Evolutionary conservation across 1,284 basidiomycete genomes (phyloP), one percentile per base, ranked within the genome.

Genomic region (Ustilago cynodontis): DNA sequence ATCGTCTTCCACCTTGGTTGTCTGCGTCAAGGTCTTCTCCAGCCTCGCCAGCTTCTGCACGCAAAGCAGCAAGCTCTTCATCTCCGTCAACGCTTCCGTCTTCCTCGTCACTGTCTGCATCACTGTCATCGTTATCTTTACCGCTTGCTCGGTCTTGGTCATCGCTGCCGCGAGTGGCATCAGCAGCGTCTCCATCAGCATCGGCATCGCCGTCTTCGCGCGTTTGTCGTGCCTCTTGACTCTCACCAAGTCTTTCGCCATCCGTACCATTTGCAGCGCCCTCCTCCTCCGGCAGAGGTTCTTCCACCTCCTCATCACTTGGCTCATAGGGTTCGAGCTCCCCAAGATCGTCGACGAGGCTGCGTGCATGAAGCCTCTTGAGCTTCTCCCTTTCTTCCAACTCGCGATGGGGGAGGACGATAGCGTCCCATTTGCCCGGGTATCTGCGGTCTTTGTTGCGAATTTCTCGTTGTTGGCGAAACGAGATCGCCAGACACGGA

Each of bases 31-130:
- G 69, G 2, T 76, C 68, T 49, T 82, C 67, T 20, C 75, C 79
- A 24, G 55, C 68, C 39, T 71, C 63, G 9, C 68, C 68, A n/a
- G 78, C 78, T 31, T 79, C 80, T 1, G 71, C 76, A 41, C 65
- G 70, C 33, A 83, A 58, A 18, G 74, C 80, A 14, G 82, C 82
- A 4, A 83, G 77, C 69, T 83, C 82, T 60, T 83, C 80, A 53
- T 82, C 81, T 24, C 59, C 79, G 39, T 81, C 81, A 13, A 81
- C 75, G 16, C 65, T 75, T 16, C 63, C 72, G 29, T 77, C 77
- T 31, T 81, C 77, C 9, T 80, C 77, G 35, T n/a, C 75, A 1
- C 74, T 71, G 16, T 64, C 69, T 39, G 57, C 61, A 24, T 74
- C 65, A n/a, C 61, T 67, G n/a, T 70, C 64, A 4, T 63, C 58